Base-by-base conservation (phyloP, 352 stramenopile species). In the Phytopythium vexans region DNA sequence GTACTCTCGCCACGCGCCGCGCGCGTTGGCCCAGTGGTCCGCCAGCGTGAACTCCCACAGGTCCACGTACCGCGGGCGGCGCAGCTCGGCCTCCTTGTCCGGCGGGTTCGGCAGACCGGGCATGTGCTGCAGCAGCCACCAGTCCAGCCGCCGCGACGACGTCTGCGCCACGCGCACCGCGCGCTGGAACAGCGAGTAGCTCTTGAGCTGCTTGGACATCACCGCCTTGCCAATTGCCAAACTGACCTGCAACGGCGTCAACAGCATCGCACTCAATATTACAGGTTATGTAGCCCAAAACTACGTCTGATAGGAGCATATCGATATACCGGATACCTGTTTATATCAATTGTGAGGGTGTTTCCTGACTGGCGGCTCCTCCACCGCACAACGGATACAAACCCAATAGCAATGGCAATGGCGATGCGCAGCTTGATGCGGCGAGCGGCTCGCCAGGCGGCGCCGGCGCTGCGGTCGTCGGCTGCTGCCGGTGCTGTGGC, bases 151-250 rank as follows among this genome's bases (percentile, higher is more conserved):
- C 3, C 82, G 76, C 16, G 82, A 61, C 1, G 74, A 79, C 49
- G 70, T 90, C 75, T 94, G 85, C 49, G 68, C 54, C 46, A 89
- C 52, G 38, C 84, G 82, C 65, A 94, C 73, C 15, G 67, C 56
- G 41, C 67, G 74, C 77, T 94, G 82, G 56, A 92, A 81, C 48
- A 92, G 68, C 68, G 82, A 92, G 72, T 90, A 90, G 54, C 56
- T 62, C 77, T 86, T 88, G 15, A 43, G 39, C 39, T 43, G 39
- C 39, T 43, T 15, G 8, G 39, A 15, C 6, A 15, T 27, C 21
- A 2, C 21, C 21, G 21, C 21, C 21, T 27, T 27, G 21, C 21
- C 21, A 27, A 27, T 27, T 27, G 21, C 21, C 21, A 27, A 27
- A 27, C 21, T 27, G 21, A 27, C 21, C 21, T 27, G 21, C 21